These are phyloP conservation scores for Endogone sp. DNA, from an alignment of 192 early-diverging fungal genomes.

Conservation along the genomic window DNA sequence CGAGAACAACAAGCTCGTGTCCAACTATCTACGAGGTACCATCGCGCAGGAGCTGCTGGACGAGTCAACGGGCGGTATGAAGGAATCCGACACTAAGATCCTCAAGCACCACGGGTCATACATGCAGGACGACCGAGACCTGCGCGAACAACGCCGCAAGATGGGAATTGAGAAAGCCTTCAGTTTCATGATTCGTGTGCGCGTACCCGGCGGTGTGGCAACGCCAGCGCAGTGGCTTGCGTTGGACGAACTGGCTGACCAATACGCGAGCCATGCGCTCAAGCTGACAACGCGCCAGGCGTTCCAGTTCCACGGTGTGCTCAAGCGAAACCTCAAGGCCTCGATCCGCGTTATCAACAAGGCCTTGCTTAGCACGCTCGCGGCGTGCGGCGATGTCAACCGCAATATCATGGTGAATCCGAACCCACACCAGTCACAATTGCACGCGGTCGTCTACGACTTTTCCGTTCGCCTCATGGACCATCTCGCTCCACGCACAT, in stretches of 20 bases:
- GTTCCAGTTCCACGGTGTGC: constrained; percentile 94
- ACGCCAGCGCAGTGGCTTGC: constrained; percentile 88
- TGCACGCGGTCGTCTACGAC: constrained; percentile 75
- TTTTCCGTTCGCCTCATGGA: constrained; percentile 68
- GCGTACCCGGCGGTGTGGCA: constrained; percentile 88
- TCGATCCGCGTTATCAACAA: constrained; percentile 93
- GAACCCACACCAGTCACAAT: constrained; percentile 72
- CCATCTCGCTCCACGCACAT: constrained; percentile 81
- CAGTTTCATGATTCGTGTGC: constrained; percentile 96
- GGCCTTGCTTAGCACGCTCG: constrained; percentile 85
- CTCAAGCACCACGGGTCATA: constrained; percentile 98
- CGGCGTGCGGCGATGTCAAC: constrained; percentile 98
- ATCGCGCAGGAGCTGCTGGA: constrained; percentile 85
- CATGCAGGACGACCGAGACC: constrained; percentile 95
- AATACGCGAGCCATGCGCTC: constrained; percentile 81
- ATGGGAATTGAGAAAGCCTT: constrained; percentile 89
- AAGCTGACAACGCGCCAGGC: constrained; percentile 97
- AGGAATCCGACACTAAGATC: constrained; percentile 88
- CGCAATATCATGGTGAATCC: constrained; percentile 94
- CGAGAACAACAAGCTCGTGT: constrained; percentile 89
- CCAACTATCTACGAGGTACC: constrained; percentile 91
- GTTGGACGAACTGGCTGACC: constrained; percentile 89
- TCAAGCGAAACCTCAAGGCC: constrained; percentile 86
- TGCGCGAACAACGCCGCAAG: constrained; percentile 78
- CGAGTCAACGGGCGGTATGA: constrained; percentile 75